Base-by-base conservation (phyloP, 2,329 filamentous ascomycete genomes). In the Microdochium trichocladiopsis region DNA sequence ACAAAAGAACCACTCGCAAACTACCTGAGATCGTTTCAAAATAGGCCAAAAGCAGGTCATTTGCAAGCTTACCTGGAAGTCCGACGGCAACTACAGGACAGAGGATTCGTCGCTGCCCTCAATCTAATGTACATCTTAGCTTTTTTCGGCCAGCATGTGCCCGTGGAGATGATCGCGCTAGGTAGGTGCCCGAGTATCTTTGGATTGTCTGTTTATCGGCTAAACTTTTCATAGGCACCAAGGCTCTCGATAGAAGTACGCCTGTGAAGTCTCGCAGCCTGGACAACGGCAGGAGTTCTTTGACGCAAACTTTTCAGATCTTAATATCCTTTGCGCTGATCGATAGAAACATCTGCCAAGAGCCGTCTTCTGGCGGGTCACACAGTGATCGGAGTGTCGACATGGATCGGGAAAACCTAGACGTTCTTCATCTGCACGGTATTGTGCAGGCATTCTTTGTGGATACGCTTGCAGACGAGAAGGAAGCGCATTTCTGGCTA, bases 101-200 rank as follows among this genome's bases (percentile, higher is more conserved):
- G 73, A 24, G 74, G 72, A 1, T 72, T 73, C 14, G 61, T 61
- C 12, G 78, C 84, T 51, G 83, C 84, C 0, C 65, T 86, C 49
- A 87, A 86, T 59, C 65, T 88, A 33, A 81, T 88, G 56, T 80
- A 79, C 22, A 67, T 88, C 12, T 66, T 88, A 14, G 80, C 79
- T 1, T 88, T 87, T 59, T 82, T 86, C 51, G 80, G 81, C 41
- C 81, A 83, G 52, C 76, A 83, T 52, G 73, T 87, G 4, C 86
- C 86, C 0, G 81, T 88, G 22, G 83, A 84, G 52, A 79, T 89
- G 72, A 68, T 88, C 12, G 70, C 70, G 25, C 69, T 86, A 16
- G 84, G 83, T 64, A 64, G 58, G 68, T 56, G 47, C 16, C 25
- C 21, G 5, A 9, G 45, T n/a, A 33, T 50, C 33, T 16, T 5